Percentiles rank a stretch among this genome's conserved stretches.
These are phyloP conservation scores for Desmodesmus armatus DNA, from an alignment of 139 green algal species.

Conservation along the genomic window DNA sequence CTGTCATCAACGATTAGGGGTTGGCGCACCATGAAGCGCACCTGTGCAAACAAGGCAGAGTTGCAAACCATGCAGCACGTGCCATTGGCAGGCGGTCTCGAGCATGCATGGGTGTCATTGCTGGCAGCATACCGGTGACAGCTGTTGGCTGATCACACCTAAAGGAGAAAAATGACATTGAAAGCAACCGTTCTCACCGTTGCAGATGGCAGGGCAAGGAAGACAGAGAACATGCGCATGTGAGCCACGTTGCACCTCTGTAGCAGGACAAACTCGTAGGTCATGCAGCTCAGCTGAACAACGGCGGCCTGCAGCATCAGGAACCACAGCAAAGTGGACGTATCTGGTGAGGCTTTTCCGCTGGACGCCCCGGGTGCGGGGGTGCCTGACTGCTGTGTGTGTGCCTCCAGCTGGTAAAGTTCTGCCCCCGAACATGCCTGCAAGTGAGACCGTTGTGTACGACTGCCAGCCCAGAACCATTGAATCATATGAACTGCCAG, in stretches of 20 bases:
- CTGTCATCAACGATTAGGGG: slow-evolving; percentile 16
- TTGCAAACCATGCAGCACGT: not conserved
- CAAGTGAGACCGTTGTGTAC: too few species aligned
- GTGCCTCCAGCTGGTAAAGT: too few species aligned
- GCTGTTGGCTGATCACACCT: not conserved
- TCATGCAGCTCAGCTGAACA: slow-evolving; percentile 30
- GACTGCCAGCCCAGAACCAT: not conserved
- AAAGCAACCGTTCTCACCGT: not conserved
- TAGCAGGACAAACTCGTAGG: slow-evolving; percentile 24
- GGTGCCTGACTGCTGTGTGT: too few species aligned
- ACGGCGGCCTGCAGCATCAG: slow-evolving; percentile 15
- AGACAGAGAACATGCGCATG: slow-evolving; percentile 32
- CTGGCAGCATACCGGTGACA: not conserved
- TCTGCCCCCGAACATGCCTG: too few species aligned
- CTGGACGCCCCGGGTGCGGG: too few species aligned
- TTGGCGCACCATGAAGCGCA: not conserved
- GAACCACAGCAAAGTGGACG: too few species aligned
- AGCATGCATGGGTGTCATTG: too few species aligned
- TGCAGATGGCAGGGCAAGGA: slow-evolving; percentile 39
- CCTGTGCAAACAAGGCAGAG: not conserved
- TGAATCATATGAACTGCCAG: too few species aligned
- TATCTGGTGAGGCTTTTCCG: too few species aligned
- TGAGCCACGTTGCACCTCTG: not conserved
- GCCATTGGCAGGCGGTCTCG: not conserved
- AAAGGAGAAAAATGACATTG: not conserved